These are phyloP conservation scores for Beta corolliflora DNA, from an alignment of 179 eudicot genomes.

Conservation along the genomic window DNA sequence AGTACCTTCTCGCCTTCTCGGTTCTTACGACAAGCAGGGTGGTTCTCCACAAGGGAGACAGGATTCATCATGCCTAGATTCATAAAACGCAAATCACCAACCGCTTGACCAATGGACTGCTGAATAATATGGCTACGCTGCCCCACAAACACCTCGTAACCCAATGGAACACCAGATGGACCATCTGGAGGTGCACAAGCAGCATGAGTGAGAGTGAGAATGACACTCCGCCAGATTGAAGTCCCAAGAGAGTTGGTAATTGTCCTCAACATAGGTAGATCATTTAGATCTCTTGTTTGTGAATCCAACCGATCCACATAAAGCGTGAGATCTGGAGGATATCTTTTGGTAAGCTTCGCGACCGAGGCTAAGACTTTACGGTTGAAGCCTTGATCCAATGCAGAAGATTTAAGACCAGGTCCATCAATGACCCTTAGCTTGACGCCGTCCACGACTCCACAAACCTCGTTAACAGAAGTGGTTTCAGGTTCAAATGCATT, in stretches of 20 bases:
- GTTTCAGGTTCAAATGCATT: constrained; percentile 80
- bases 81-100: constrained; percentile 87
- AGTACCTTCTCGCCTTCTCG: constrained; percentile 90
- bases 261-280: constrained; percentile 71
- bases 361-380: constrained; percentile 69
- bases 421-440: constrained; percentile 75
- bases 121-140: constrained; percentile 88
- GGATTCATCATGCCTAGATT: constrained; percentile 86
- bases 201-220: constrained; percentile 87
- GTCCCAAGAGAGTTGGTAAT: constrained; percentile 71
- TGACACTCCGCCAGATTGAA: constrained; percentile 76
- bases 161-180: constrained; percentile 81
- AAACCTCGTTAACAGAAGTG: constrained; percentile 54
- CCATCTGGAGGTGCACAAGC: constrained; percentile 99
- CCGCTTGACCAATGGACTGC: constrained; percentile 87
- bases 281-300: constrained; percentile 88
- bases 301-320: constrained; percentile 91
- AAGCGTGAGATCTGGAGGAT: constrained; percentile 72
- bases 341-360: constrained; percentile 69
- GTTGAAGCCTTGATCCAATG: constrained; percentile 79
- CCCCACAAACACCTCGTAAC: constrained; percentile 82
- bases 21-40: constrained; percentile 82
- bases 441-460: constrained; percentile 75
- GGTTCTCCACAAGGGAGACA: constrained; percentile 88
- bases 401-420: constrained; percentile 83